Evolutionary conservation across 495 filamentous ascomycete genomes (phyloP), one percentile per base, ranked within the genome.

Genomic region (Tetracladium marchalianum): DNA sequence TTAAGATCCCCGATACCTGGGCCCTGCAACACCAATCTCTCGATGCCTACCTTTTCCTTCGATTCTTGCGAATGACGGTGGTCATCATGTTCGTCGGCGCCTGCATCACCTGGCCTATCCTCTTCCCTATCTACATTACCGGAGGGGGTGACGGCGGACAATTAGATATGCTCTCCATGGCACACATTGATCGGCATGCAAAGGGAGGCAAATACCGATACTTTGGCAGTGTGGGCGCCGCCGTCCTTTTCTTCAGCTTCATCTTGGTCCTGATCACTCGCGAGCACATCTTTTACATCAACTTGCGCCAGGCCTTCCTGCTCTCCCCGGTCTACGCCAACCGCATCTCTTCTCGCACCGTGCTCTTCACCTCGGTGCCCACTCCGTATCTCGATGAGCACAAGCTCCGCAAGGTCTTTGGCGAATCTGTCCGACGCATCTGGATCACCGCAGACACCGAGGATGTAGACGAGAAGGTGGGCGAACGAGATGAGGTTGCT

Each of bases 281-380:
- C 39, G 92, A 98, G 66, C 82, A 79, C 66, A 82, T 98, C 62
- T 96, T 78, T 75, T 95, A 85, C 64, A 85, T 95, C 75, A 96
- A 95, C 63, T 63, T 97, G 47, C 87, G 90, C 54, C 93, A 98
- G 70, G 92, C 93, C 1, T 95, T 94, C 67, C 71, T 92, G 40
- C 73, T 95, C 47, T 90, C 88, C 33, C 90, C 90, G 12, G 70
- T 86, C 22, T 90, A 95, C 63, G 77, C 88, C 40, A 84, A 79
- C 55, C 86, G 90, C 54, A 82, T 97, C 49, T 97, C 93, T 1
- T 93, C 92, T 3, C 80, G 89, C 49, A 97, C 90, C 31, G 87
- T 98, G 5, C 80, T 98, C 11, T 94, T 95, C 64, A 82, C 86
- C 19, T 84, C 85, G 9, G 89, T 98, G 15, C 89, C 92, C 5